These are phyloP conservation scores for Talaromyces borbonicus DNA, from an alignment of 495 filamentous ascomycete species.

Conservation along the genomic window DNA sequence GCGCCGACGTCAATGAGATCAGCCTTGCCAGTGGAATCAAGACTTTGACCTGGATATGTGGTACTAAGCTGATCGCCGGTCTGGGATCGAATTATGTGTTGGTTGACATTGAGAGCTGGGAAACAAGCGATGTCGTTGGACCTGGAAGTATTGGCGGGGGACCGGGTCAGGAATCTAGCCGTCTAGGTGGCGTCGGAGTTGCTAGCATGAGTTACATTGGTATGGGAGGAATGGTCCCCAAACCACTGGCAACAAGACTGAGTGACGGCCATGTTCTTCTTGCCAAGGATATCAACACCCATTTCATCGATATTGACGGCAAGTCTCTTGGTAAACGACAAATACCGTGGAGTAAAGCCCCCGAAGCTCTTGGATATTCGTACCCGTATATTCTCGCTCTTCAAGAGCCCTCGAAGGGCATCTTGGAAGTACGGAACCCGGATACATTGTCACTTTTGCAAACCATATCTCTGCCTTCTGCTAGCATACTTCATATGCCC, in stretches of 20 bases:
- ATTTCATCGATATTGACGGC: conserved; percentile 79
- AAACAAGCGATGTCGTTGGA: conserved; percentile 66
- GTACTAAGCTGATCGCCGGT: conserved; percentile 74
- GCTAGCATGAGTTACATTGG: conserved; percentile 93
- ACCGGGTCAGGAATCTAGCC: conserved; percentile 48
- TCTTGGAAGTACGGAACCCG: conserved; percentile 84
- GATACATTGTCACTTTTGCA: conserved; percentile 83
- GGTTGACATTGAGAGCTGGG: conserved; percentile 67
- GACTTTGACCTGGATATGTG: conserved; percentile 81
- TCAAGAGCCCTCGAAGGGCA: conserved; percentile 73
- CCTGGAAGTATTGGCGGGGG: conserved; percentile 65
- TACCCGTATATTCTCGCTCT: conserved; percentile 91
- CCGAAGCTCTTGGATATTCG: conserved; percentile 85
- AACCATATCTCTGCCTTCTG: conserved; percentile 67
- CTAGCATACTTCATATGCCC: conserved; percentile 80
- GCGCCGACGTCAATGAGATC: conserved; percentile 62
- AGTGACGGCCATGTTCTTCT: conserved; percentile 76
- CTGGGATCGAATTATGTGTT: conserved; percentile 82
- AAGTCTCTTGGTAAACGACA: conserved; percentile 76
- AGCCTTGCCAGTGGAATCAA: conserved; percentile 69
- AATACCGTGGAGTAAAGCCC: conserved; percentile 81
- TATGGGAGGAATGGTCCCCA: conserved; percentile 80
- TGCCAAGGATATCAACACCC: conserved; percentile 89
- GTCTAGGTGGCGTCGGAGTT: conserved; percentile 57
- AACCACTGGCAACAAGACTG: conserved; percentile 75